Base-by-base conservation (phyloP, 345 rosid species). In the Luvunga scandens region DNA sequence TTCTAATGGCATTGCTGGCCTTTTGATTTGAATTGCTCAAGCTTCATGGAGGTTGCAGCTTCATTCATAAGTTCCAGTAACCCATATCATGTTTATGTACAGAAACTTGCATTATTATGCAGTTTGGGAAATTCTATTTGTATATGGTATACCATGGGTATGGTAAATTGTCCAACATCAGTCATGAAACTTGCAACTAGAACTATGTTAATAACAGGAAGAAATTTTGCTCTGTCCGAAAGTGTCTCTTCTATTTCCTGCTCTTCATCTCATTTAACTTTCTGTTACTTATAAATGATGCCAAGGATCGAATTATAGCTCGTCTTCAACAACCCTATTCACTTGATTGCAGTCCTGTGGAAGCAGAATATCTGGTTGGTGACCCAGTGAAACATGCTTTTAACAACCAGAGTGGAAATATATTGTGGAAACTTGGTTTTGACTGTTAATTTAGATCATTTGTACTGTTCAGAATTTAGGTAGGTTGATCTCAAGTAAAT, bases 321-420 rank as follows among this genome's bases (percentile, higher is more conserved):
- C 95, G 99, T 76, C 94, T 96, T 68, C 98, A 93, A 83, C 98
- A 96, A 81, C 97, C 19, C 19, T 93, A 92, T 86, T 96, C 99
- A 1, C 86, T 96, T 36, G 98, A 96, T 75, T 94, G 98, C 83
- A 96, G 91, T 86, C 98, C 99, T 4, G 98, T 96, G 61, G 99
- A 94, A 90, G 99, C 97, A 68, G 98, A 96, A 38, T 0, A 36
- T 36, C 39, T 6, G 9, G 39, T 36, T 36, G 9, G 85, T 78
- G 42, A 39, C 78, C 69, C 16, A 25, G 45, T 53, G 45, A 72
- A 65, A 62, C 70, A 21, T 73, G 61, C 55, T 34, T 48, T 61
- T 21, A 39, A 9, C 45, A 39, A 39, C 45, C 45, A 39, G 0
- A 8, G 12, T 9, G 12, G 45, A 39, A 39, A 1, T 50, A 9